phyloP scores from a whole-genome alignment of 257 asterid genomes.

The Scutellaria minor region DNA sequence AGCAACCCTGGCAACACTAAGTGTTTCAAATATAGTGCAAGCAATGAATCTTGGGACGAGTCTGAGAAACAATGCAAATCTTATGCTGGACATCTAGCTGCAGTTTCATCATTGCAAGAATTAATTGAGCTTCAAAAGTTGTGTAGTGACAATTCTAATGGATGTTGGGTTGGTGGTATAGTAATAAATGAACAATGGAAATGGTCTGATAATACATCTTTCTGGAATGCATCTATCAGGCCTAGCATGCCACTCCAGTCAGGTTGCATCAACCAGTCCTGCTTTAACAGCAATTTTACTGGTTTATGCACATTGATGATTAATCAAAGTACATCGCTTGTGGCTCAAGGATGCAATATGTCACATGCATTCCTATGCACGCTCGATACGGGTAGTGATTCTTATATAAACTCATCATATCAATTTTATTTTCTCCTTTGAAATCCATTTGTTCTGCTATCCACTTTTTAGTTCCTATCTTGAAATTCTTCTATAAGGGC shows the following conservation, averaged over 20 bases:
- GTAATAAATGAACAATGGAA: constrained; percentile 52
- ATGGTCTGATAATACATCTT: constrained; percentile 77
- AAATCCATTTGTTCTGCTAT: not conserved
- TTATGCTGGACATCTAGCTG: constrained; percentile 70
- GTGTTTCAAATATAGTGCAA: constrained; percentile 58
- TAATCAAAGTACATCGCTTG: constrained; percentile 50
- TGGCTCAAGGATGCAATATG: constrained; percentile 69
- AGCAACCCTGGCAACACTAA: constrained; percentile 51
- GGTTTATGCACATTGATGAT: constrained; percentile 64
- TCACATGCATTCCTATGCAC: constrained; percentile 72
- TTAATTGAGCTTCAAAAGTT: constrained; percentile 55
- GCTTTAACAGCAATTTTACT: constrained; percentile 42
- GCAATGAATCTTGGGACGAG: constrained; percentile 67
- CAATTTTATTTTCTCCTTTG: constrained; percentile 26
- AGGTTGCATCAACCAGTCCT: constrained; percentile 56
- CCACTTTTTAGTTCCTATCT: constrained; percentile 9
- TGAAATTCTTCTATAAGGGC: not conserved
- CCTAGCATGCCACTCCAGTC: constrained; percentile 38
- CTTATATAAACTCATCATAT: not conserved
- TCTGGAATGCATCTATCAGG: constrained; percentile 53
- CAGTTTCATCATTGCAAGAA: constrained; percentile 61
- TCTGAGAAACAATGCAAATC: constrained; percentile 69
- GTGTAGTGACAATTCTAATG: constrained; percentile 53
- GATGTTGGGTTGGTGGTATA: constrained; percentile 96
- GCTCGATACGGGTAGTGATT: constrained; percentile 61